Percentiles rank a stretch among this genome's conserved stretches.
Evolutionary conservation across 2,329 filamentous ascomycete species (phyloP).

Genomic region (Achaetomium macrosporum): DNA sequence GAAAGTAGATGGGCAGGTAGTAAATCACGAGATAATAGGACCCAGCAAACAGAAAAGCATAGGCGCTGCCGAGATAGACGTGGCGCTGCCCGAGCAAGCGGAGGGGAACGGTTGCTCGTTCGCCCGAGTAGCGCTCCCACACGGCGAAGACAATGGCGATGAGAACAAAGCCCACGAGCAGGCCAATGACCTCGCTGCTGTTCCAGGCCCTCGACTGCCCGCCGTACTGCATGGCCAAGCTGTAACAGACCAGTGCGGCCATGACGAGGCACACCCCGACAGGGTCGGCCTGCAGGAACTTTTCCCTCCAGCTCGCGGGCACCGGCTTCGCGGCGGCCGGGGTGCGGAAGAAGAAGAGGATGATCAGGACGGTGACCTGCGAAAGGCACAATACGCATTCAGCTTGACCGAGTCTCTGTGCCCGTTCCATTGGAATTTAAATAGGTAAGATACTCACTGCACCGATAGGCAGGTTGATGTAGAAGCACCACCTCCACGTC

Average conservation of each 20-base stretch:
- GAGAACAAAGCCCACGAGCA: conserved; percentile 31
- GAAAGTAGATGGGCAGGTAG: conserved; percentile 39
- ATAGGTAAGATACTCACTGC: conserved; percentile 8
- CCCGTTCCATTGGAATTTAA: too few species aligned
- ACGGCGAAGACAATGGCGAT: conserved; percentile 25
- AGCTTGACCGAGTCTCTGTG: too few species aligned
- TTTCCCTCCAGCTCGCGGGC: conserved; percentile 32
- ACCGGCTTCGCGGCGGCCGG: conserved; percentile 32
- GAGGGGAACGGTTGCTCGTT: conserved; percentile 33
- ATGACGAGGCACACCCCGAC: conserved; percentile 35
- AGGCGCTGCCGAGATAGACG: conserved; percentile 27
- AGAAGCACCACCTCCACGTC: conserved; percentile 24
- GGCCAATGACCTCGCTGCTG: conserved; percentile 32
- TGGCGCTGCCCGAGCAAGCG: conserved; percentile 31
- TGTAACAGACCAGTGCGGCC: conserved; percentile 34
- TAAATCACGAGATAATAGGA: conserved; percentile 34
- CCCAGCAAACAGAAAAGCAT: conserved; percentile 32
- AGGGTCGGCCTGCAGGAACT: conserved; percentile 38
- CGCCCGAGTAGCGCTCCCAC: conserved; percentile 33
- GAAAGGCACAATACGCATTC: too few species aligned
- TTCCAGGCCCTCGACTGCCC: conserved; percentile 35
- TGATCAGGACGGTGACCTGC: conserved; percentile 12
- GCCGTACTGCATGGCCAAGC: conserved; percentile 42
- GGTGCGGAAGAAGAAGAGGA: conserved; percentile 28
- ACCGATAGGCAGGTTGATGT: conserved; percentile 24